phyloP scores from a whole-genome alignment of 495 filamentous ascomycete species.

The Xylaria palmicola region DNA sequence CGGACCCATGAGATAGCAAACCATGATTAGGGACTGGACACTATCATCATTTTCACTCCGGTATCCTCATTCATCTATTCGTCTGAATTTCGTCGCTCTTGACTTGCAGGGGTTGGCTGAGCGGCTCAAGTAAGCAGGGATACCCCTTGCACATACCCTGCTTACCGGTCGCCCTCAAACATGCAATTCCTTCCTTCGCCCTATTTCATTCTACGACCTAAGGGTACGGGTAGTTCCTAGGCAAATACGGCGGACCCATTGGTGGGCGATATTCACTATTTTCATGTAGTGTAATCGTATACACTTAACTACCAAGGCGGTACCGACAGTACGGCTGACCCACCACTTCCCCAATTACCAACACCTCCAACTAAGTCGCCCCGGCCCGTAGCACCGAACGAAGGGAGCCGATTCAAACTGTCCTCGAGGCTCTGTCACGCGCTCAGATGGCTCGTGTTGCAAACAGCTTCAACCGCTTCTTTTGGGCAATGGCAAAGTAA shows the following conservation, averaged over 20 bases:
- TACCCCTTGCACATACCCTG: slow-evolving; percentile 14
- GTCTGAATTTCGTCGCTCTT: slow-evolving; percentile 2
- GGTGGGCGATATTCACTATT: too few relatives aligned
- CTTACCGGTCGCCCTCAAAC: slow-evolving; percentile 13
- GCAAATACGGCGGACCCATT: background rate
- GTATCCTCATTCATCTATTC: background rate
- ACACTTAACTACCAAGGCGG: background rate
- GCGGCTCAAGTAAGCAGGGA: slow-evolving; percentile 16
- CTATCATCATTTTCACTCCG: slow-evolving; percentile 5
- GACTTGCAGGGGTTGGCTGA: background rate
- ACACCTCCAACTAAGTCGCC: background rate
- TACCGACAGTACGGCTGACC: slow-evolving; percentile 15
- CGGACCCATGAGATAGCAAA: slow-evolving; percentile 12
- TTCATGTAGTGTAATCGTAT: background rate
- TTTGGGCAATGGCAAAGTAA: background rate
- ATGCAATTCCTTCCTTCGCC: slow-evolving; percentile 6
- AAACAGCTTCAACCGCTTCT: background rate
- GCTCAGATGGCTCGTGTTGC: background rate
- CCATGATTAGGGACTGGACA: slow-evolving; percentile 6
- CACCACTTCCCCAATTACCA: background rate
- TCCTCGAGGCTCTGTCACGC: slow-evolving; percentile 9
- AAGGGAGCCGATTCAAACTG: background rate
- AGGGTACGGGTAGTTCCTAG: slow-evolving; percentile 12
- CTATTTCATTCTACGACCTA: background rate
- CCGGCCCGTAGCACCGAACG: background rate